These are phyloP conservation scores for Zymoseptoria ardabiliae DNA, from an alignment of 2,329 filamentous ascomycete genomes.

Conservation along the genomic window DNA sequence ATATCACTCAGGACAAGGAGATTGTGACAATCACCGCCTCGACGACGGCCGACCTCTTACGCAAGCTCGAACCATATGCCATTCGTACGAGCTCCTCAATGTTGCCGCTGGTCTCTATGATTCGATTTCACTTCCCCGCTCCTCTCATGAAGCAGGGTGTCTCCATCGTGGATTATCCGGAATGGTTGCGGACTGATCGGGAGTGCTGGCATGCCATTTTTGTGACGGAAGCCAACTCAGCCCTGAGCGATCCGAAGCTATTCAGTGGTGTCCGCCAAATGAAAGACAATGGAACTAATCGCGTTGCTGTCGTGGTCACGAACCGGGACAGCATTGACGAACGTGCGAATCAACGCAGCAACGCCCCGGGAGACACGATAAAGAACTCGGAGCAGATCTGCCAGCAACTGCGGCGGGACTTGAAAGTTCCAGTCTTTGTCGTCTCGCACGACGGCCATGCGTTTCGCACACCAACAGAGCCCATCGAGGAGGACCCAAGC, in stretches of 20 bases:
- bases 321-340: neutral
- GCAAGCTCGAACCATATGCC: neutral
- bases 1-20: neutral
- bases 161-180: slow-evolving; percentile 17
- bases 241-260: slow-evolving; percentile 5
- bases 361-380: no score
- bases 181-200: neutral
- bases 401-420: no score
- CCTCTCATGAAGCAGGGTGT: slow-evolving; percentile 13
- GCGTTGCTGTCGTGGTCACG: neutral
- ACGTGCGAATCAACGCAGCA: neutral
- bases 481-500: no score
- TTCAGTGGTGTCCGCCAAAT: neutral
- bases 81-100: neutral
- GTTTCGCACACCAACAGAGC: no score
- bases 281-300: neutral
- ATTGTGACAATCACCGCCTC: neutral
- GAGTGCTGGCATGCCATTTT: neutral
- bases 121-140: slow-evolving; percentile 13
- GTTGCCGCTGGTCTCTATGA: slow-evolving; percentile 16
- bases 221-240: slow-evolving; percentile 10
- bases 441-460: no score
- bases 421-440: no score
- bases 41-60: neutral
- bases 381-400: no score